Evolutionary conservation across 2,329 filamentous ascomycete genomes (phyloP).

Genomic region (Hansfordia pulvinata): DNA sequence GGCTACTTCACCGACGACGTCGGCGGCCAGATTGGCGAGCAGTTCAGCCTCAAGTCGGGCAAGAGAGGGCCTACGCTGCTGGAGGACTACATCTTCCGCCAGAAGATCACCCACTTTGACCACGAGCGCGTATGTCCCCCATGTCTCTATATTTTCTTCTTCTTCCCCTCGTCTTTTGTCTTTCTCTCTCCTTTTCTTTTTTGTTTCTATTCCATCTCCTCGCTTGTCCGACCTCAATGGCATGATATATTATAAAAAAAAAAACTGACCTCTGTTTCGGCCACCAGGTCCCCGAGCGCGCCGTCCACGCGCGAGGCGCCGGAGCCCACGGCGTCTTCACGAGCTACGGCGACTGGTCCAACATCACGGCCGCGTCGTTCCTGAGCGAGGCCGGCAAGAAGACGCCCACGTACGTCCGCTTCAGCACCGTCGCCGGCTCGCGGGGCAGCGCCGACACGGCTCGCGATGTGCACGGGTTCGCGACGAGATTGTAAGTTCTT

Average conservation of each 20-base stretch:
- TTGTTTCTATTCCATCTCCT: too few species aligned
- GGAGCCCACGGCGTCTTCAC: slow-evolving; percentile 60
- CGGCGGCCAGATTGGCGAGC: slow-evolving; percentile 54
- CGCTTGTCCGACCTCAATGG: too few species aligned
- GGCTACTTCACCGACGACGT: slow-evolving; percentile 51
- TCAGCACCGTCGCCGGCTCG: slow-evolving; percentile 60
- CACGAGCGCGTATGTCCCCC: slow-evolving; percentile 47
- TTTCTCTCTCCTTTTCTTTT: too few species aligned
- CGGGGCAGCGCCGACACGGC: slow-evolving; percentile 56
- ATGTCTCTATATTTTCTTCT: neutral
- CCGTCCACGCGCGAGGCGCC: slow-evolving; percentile 57
- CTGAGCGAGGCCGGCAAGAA: slow-evolving; percentile 54
- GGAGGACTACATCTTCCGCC: slow-evolving; percentile 60
- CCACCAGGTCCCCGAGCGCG: slow-evolving; percentile 42
- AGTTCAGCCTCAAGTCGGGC: slow-evolving; percentile 45
- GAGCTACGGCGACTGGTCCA: slow-evolving; percentile 50
- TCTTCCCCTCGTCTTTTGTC: too few species aligned
- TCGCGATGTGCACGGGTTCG: slow-evolving; percentile 62
- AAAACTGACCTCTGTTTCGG: slow-evolving; percentile 4
- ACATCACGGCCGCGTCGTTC: slow-evolving; percentile 50
- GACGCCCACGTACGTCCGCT: slow-evolving; percentile 51
- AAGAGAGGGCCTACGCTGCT: slow-evolving; percentile 53
- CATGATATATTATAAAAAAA: too few species aligned
- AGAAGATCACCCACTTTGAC: slow-evolving; percentile 60
- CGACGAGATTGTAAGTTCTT: slow-evolving; percentile 38